These are phyloP conservation scores for Coprinopsis strossmayeri DNA, from an alignment of 768 basidiomycete genomes.

Conservation along the genomic window DNA sequence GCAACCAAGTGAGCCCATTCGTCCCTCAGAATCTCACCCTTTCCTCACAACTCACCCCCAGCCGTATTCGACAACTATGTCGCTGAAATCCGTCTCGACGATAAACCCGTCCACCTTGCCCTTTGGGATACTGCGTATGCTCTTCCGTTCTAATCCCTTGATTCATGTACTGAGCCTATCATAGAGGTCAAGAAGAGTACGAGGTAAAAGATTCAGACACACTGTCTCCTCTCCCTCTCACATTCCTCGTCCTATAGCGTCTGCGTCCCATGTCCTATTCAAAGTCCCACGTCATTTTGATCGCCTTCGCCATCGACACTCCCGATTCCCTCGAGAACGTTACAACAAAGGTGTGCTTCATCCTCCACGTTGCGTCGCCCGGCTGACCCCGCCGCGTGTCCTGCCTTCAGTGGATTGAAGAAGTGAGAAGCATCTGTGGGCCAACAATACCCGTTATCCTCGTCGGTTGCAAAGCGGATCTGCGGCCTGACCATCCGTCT, in stretches of 20 bases:
- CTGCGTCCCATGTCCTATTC: constrained; percentile 96
- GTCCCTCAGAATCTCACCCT: constrained; percentile 12
- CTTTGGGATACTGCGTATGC: constrained; percentile 99
- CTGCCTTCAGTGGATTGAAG: constrained; percentile 85
- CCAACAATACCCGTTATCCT: constrained; percentile 88
- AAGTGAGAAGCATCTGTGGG: constrained; percentile 95
- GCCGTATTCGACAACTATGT: constrained; percentile 99
- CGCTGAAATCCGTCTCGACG: constrained; percentile 95
- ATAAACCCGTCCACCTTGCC: constrained; percentile 94
- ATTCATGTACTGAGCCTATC: constrained; percentile 11
- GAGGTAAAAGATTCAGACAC: constrained; percentile 66
- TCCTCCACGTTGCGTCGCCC: constrained; percentile 4
- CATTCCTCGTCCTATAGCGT: constrained; percentile 42
- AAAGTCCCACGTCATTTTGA: constrained; percentile 97
- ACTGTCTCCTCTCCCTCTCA: constrained; percentile 2
- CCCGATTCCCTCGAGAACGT: constrained; percentile 98
- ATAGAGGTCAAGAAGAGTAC: constrained; percentile 96
- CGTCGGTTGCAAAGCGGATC: constrained; percentile 93
- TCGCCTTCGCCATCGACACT: constrained; percentile 94
- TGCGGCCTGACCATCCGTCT: constrained; percentile 56
- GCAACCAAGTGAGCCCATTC: constrained; percentile 49
- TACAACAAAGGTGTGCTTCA: constrained; percentile 64
- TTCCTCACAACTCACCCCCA: constrained; percentile 25
- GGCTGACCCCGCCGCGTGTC: constrained; percentile 12
- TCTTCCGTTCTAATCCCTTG: constrained; percentile 7